Evolutionary conservation across 1,139 yeast species (phyloP).

Genomic region (Scheffersomyces parashehatae): DNA sequence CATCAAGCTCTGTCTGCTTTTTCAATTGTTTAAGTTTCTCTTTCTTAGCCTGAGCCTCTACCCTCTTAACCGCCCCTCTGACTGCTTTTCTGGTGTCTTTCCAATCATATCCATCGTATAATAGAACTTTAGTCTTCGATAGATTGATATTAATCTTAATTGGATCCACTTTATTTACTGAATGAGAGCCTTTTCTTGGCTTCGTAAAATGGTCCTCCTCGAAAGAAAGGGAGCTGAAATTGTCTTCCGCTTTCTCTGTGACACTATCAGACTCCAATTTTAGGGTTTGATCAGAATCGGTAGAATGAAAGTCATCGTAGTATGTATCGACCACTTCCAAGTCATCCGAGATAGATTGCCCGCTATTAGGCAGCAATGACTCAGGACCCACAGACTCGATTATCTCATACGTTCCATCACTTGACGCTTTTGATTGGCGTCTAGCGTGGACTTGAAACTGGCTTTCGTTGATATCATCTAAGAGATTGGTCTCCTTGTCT

Average conservation of each 20-base stretch:
- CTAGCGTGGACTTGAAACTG: slow-evolving; percentile 18
- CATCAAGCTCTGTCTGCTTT: slow-evolving; percentile 3
- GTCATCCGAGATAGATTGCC: neutral
- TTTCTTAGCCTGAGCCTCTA: slow-evolving; percentile 49
- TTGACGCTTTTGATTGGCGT: neutral
- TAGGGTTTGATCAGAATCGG: slow-evolving; percentile 3
- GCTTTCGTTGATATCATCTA: slow-evolving; percentile 48
- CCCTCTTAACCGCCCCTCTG: slow-evolving; percentile 58
- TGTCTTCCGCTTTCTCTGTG: slow-evolving; percentile 2
- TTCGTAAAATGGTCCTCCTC: slow-evolving; percentile 51
- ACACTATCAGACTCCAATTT: neutral
- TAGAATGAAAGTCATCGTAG: slow-evolving; percentile 11
- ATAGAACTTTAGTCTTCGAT: slow-evolving; percentile 47
- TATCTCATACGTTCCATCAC: slow-evolving; percentile 2
- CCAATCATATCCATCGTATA: slow-evolving; percentile 96
- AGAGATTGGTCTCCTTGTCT: slow-evolving; percentile 41
- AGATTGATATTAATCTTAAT: slow-evolving; percentile 34
- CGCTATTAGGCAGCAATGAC: neutral
- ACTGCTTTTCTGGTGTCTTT: slow-evolving; percentile 70
- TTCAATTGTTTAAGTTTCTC: slow-evolving; percentile 21
- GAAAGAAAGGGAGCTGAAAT: slow-evolving; percentile 13
- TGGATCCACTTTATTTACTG: slow-evolving; percentile 21
- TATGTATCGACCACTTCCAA: slow-evolving; percentile 24
- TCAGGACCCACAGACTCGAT: neutral
- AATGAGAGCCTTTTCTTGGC: slow-evolving; percentile 1